Evolutionary conservation across 2,329 filamentous ascomycete genomes (phyloP), one percentile per base, ranked within the genome.

Genomic region (Colletotrichum eremochloae): DNA sequence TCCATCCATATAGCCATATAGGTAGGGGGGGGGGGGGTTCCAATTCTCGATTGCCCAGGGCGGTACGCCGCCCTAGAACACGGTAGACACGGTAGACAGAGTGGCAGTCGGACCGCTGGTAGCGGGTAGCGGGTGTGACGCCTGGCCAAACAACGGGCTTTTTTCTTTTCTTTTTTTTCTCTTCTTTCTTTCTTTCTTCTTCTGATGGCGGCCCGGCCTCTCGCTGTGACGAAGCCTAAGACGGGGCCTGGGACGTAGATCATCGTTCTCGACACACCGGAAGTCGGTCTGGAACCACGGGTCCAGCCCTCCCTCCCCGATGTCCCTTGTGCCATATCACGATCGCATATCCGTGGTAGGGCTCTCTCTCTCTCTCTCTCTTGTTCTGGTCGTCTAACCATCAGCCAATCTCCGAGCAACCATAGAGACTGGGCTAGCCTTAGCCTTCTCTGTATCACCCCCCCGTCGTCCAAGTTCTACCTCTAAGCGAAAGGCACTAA

Each of bases 401-500:
- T 48, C 36, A 40, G 18, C 61, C 61, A 63, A 71, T 71, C 64
- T 71, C 68, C 68, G 56, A 52, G 48, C 58, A 57, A 44, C 29
- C 46, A 31, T 29, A 24, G 36, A 48, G 63, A 56, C 63, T 66
- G 63, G 53, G 63, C 63, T 55, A 56, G 63, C 18, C 52, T 36
- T 36, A 24, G 24, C 40, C 40, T 42, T 44, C 63, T 33, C 44
- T 33, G 42, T 14, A 24, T 20, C 36, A 3, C 29, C 29, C 58
- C 52, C 24, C 24, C 24, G 18, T 40, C 55, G 24, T 53, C 36
- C 36, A 53, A 24, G 48, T 36, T 24, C 33, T 50, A 38, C 63
- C 64, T 65, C 42, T 48, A 65, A 55, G 44, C 70, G 70, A 72
- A 64, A 31, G 48, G 33, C 70, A 65, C 70, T 70, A 64, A 61